phyloP scores from a whole-genome alignment of 257 asterid species.

The Nicotiana benthamiana region DNA sequence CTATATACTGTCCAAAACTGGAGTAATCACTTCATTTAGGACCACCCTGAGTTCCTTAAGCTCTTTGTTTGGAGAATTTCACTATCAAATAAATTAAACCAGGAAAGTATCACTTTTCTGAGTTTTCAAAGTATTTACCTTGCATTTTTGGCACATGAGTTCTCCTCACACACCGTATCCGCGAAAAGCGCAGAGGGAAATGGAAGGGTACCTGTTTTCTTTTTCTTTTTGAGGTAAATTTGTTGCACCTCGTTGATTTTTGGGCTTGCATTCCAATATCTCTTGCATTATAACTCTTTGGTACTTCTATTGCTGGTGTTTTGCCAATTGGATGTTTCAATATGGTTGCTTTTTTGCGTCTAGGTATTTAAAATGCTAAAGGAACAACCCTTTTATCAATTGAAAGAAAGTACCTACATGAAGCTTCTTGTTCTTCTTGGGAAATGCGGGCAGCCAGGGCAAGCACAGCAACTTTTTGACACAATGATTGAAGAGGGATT shows the following conservation, averaged over 20 bases:
- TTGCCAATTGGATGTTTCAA: background rate
- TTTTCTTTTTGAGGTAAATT: background rate
- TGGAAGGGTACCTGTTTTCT: background rate
- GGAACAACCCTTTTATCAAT: slow-evolving; percentile 77
- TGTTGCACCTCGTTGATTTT: background rate
- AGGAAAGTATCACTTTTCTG: background rate
- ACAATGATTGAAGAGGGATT: slow-evolving; percentile 71
- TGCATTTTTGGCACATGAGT: background rate
- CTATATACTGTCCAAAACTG: background rate
- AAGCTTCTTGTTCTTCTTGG: slow-evolving; percentile 88
- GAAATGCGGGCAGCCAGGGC: slow-evolving; percentile 71
- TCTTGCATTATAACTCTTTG: background rate
- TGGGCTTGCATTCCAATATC: background rate
- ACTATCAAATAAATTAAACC: background rate
- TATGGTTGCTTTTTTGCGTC: background rate
- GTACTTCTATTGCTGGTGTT: background rate
- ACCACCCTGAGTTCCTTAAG: background rate
- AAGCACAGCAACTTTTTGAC: slow-evolving; percentile 69
- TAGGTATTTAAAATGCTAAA: slow-evolving; percentile 87
- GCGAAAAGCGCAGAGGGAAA: background rate
- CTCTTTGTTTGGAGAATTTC: background rate
- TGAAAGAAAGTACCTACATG: slow-evolving; percentile 87
- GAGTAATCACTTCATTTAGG: background rate
- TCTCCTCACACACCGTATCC: background rate
- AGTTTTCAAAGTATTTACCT: background rate